Evolutionary conservation across 768 basidiomycete species (phyloP), one percentile per base, ranked within the genome.

Genomic region (Trametes meyenii): DNA sequence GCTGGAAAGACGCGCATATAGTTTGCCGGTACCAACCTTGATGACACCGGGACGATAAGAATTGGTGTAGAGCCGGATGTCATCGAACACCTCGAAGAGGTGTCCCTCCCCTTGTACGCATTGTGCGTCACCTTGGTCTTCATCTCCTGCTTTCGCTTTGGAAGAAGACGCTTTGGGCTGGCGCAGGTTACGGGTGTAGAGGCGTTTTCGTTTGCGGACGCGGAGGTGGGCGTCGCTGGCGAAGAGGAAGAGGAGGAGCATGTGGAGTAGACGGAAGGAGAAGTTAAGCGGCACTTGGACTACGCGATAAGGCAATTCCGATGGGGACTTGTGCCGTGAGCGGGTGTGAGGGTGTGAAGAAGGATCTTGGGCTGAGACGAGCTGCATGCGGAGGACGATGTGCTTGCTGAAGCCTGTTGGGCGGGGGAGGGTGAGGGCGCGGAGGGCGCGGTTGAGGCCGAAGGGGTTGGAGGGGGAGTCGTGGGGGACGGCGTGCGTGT

Each of bases 391-490:
- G 16, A 90, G 79, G 0, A 85, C 77, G 23, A 88, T 76, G 65
- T 90, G 88, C 59, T 83, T 81, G 14, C 78, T 79, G 70, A 85
- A 87, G 0, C 82, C 79, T 0, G 83, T 81, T 0, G 79, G 70
- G 14, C 69, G 72, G 0, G 80, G 80, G 1, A 80, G 74, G 2
- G 73, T 72, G 21, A 72, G 69, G 1, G 72, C 70, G 13, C 63
- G 42, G 3, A 71, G 56, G 14, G 77, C 76, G 17, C 81, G 78
- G 49, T 82, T 83, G 46, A 85, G 75, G 16, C 87, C 86, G 61
- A 90, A 86, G 0, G 88, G 89, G 66, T 89, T 90, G 3, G 85
- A 81, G 0, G 89, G 88, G 0, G 88, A 89, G 74, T 90, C 88
- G 6, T 77, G 82, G 4, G 88, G 85, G 1, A 69, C 73, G 66